Conservation (phyloP, 73 alveolate genomes). For the Tetrahymena borealis region DNA sequence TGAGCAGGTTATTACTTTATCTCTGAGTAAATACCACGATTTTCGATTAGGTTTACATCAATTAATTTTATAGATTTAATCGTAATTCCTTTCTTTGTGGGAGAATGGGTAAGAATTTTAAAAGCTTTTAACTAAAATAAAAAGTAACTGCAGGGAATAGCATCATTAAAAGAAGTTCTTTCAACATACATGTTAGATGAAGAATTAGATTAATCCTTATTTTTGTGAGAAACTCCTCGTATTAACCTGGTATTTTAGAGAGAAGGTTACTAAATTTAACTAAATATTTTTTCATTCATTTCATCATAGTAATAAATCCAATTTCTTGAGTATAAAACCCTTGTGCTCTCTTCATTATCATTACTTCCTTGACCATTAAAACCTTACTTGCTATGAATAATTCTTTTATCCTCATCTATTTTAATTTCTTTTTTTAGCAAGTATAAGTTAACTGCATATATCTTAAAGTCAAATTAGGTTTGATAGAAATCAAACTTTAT, state of each 20-base stretch:
- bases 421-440: not conserved
- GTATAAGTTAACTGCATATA: not conserved
- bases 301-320: not conserved
- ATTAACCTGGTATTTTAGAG: not conserved
- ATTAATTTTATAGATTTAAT: not conserved
- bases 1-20: not conserved
- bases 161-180: not conserved
- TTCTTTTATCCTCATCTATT: not conserved
- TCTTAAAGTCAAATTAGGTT: not conserved
- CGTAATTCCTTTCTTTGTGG: not conserved
- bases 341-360: not conserved
- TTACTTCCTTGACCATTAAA: not conserved
- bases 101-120: not conserved
- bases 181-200: not conserved
- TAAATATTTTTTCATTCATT: not conserved
- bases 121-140: not conserved
- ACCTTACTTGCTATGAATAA: not conserved
- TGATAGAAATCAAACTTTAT: not conserved
- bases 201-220: not conserved
- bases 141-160: not conserved
- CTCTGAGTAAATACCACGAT: not conserved
- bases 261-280: not conserved
- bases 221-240: not conserved
- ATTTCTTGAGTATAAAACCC: not conserved
- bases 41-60: not conserved